phyloP scores from a whole-genome alignment of 345 rosid species.

The Eucalyptus tenuipes region DNA sequence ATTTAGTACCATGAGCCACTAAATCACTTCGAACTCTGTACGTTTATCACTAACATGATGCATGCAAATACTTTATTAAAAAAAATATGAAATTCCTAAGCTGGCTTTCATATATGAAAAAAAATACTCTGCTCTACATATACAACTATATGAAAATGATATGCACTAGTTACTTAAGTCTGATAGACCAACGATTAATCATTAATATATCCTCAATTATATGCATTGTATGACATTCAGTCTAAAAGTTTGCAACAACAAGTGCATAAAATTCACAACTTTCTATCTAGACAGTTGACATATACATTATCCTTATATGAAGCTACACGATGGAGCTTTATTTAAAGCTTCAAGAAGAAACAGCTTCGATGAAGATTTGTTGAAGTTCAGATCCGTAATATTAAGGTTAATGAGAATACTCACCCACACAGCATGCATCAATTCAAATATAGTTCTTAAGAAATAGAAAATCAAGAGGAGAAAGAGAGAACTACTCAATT shows the following conservation, averaged over 20 bases:
- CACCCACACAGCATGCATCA: neutral
- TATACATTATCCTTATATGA: neutral
- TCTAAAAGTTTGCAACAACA: neutral
- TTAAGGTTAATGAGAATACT: neutral
- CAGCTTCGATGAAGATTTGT: neutral
- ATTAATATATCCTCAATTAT: neutral
- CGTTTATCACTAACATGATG: neutral
- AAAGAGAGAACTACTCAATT: neutral
- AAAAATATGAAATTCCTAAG: neutral
- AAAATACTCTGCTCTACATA: neutral
- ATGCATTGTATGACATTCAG: neutral
- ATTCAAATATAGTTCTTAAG: neutral
- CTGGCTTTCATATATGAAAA: neutral
- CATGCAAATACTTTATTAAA: neutral
- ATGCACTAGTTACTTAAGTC: neutral
- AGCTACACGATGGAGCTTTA: neutral
- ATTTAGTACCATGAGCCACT: neutral
- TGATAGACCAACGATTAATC: neutral
- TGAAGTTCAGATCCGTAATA: neutral
- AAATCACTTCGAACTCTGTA: neutral
- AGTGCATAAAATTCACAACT: neutral
- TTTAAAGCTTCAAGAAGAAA: neutral
- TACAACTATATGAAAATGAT: neutral
- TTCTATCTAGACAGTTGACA: neutral
- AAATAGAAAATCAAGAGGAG: neutral